Evolutionary conservation across 2,329 filamentous ascomycete genomes (phyloP).

Genomic region (Dothideomycetes sp.): DNA sequence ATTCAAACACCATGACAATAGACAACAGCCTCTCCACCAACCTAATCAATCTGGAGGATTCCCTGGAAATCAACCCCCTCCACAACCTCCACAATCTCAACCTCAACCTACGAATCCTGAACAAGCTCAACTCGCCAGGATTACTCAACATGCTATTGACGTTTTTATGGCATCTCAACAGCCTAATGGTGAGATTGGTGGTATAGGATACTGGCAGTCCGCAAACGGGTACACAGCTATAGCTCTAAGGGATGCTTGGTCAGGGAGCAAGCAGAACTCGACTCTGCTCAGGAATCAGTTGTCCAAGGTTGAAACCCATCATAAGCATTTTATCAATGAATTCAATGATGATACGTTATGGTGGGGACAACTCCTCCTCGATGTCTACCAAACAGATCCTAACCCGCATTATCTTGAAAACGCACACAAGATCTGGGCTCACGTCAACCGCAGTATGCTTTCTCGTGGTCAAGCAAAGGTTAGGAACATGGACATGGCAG

Average conservation of each 20-base stretch:
- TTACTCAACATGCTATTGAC: conserved; percentile 20
- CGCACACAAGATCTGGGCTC: conserved; percentile 19
- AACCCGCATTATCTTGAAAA: conserved; percentile 20
- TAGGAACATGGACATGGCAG: conserved; percentile 20
- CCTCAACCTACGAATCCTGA: not conserved
- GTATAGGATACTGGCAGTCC: conserved; percentile 24
- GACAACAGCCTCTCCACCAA: conserved; percentile 6
- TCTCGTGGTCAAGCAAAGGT: conserved; percentile 16
- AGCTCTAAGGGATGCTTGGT: conserved; percentile 21
- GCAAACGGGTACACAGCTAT: conserved; percentile 25
- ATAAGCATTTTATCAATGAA: conserved; percentile 21
- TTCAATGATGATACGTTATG: conserved; percentile 24
- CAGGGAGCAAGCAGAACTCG: conserved; percentile 18
- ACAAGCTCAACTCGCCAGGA: conserved; percentile 1
- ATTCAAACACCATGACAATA: not conserved
- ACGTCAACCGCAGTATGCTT: conserved; percentile 16
- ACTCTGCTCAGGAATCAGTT: conserved; percentile 15
- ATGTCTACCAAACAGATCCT: conserved; percentile 18
- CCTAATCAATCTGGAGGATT: not conserved
- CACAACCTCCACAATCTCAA: not conserved
- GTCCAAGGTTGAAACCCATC: conserved; percentile 16
- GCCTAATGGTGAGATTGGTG: conserved; percentile 20
- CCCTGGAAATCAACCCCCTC: conserved; percentile 6
- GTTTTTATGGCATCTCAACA: conserved; percentile 18
- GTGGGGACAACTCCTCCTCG: conserved; percentile 21